These are phyloP conservation scores for Penicillium expansum DNA, from an alignment of 2,329 filamentous ascomycete species.

Conservation along the genomic window DNA sequence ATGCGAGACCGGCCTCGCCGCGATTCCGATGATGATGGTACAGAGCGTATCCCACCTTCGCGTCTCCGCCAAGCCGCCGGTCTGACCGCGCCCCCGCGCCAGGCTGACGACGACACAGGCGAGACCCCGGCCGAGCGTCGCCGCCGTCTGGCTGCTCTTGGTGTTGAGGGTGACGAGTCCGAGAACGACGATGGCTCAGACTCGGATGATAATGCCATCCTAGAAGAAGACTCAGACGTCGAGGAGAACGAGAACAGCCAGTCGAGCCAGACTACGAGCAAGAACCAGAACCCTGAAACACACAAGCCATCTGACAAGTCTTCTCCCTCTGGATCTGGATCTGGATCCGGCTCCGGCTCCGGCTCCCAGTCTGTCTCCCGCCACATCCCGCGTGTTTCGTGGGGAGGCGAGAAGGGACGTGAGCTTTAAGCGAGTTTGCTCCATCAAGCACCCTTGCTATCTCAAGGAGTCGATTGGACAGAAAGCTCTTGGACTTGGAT, in stretches of 20 bases:
- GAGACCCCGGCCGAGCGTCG: conserved; percentile 48
- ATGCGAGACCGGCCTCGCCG: conserved; percentile 25
- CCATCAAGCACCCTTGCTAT: background rate
- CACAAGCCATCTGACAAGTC: conserved; percentile 28
- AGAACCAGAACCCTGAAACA: conserved; percentile 32
- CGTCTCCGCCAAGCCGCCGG: conserved; percentile 35
- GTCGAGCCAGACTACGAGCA: conserved; percentile 21
- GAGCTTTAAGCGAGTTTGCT: conserved; percentile 8
- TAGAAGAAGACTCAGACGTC: conserved; percentile 21
- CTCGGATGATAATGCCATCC: conserved; percentile 27
- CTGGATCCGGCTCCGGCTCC: conserved; percentile 14
- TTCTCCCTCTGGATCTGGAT: conserved; percentile 19
- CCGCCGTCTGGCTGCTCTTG: conserved; percentile 46
- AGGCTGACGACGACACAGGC: conserved; percentile 37
- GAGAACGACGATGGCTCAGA: conserved; percentile 22
- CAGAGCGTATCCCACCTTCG: conserved; percentile 42
- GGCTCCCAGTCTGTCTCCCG: conserved; percentile 19
- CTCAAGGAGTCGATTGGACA: background rate
- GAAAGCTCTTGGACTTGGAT: background rate
- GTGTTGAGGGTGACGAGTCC: conserved; percentile 31
- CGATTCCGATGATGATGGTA: conserved; percentile 46
- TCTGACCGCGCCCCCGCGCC: conserved; percentile 24
- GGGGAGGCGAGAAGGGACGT: conserved; percentile 43
- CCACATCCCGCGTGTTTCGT: conserved; percentile 38
- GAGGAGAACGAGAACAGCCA: conserved; percentile 24